These are phyloP conservation scores for Rostrohypoxylon terebratum DNA, from an alignment of 495 filamentous ascomycete species.

Conservation along the genomic window DNA sequence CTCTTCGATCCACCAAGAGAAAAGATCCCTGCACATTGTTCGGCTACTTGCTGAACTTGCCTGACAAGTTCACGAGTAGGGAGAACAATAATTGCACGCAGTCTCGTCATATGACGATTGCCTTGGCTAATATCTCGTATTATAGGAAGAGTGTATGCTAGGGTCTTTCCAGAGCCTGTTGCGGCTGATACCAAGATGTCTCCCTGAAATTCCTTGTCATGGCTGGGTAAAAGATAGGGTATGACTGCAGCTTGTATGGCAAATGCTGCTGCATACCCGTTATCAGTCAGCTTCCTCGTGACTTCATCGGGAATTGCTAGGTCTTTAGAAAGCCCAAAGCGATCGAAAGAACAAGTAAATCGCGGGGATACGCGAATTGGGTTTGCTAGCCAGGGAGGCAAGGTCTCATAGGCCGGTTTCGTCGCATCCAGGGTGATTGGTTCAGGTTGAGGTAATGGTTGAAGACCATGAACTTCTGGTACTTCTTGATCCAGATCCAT, in stretches of 20 bases:
- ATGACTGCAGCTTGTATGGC: constrained; percentile 86
- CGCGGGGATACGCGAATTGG: constrained; percentile 73
- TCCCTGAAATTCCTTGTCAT: constrained; percentile 65
- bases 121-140: constrained; percentile 74
- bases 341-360: constrained; percentile 68
- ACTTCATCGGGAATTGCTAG: constrained; percentile 59
- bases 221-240: constrained; percentile 75
- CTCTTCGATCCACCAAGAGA: constrained; percentile 61
- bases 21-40: constrained; percentile 69
- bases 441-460: constrained; percentile 81
- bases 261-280: constrained; percentile 80
- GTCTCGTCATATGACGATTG: constrained; percentile 61
- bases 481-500: constrained; percentile 40
- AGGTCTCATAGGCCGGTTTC: constrained; percentile 63
- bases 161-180: constrained; percentile 93
- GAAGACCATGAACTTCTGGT: constrained; percentile 72
- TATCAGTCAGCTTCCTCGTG: constrained; percentile 67
- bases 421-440: constrained; percentile 65
- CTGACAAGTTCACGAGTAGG: constrained; percentile 90
- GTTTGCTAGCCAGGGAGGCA: constrained; percentile 79
- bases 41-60: constrained; percentile 79
- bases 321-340: constrained; percentile 67
- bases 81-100: constrained; percentile 84
- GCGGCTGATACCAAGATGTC: constrained; percentile 90
- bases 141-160: constrained; percentile 90